These are phyloP conservation scores for Ceratobasidium sp. DNA, from an alignment of 1,284 basidiomycete species.

Conservation along the genomic window DNA sequence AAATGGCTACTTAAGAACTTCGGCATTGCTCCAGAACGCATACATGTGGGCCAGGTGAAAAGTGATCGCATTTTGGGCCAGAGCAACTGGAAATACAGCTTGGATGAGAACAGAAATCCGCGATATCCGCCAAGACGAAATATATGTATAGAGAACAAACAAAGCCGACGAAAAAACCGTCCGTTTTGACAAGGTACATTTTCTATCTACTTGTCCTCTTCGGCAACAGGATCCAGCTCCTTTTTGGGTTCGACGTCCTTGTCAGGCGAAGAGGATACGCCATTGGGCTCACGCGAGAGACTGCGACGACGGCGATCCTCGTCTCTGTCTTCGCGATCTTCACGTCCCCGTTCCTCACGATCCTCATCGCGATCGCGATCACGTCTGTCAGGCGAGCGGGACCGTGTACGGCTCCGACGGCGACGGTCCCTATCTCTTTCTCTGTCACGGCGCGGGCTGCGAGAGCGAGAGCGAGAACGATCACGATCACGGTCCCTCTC, in stretches of 20 bases:
- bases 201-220: conserved; percentile 52
- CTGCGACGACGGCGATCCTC: conserved; percentile 45
- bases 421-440: conserved; percentile 49
- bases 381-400: conserved; percentile 44
- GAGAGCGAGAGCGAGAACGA: conserved; percentile 51
- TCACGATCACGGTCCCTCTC: conserved; percentile 52
- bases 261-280: conserved; percentile 56
- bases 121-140: conserved; percentile 22
- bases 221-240: conserved; percentile 60
- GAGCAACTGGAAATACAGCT: conserved; percentile 30
- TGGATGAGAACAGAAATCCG: conserved; percentile 28
- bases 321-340: conserved; percentile 43
- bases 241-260: conserved; percentile 58
- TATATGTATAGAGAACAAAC: conserved; percentile 34
- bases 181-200: neutral
- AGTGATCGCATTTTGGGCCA: neutral
- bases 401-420: conserved; percentile 26
- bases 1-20: too few relatives aligned
- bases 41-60: neutral
- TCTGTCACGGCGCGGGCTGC: conserved; percentile 52
- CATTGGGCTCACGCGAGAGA: conserved; percentile 22
- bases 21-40: too few relatives aligned
- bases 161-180: conserved; percentile 13
- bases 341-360: conserved; percentile 47
- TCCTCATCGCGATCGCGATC: conserved; percentile 52